Conservation (phyloP, 2,329 filamentous ascomycete genomes). For the Chrysosporium keratinophilum region DNA sequence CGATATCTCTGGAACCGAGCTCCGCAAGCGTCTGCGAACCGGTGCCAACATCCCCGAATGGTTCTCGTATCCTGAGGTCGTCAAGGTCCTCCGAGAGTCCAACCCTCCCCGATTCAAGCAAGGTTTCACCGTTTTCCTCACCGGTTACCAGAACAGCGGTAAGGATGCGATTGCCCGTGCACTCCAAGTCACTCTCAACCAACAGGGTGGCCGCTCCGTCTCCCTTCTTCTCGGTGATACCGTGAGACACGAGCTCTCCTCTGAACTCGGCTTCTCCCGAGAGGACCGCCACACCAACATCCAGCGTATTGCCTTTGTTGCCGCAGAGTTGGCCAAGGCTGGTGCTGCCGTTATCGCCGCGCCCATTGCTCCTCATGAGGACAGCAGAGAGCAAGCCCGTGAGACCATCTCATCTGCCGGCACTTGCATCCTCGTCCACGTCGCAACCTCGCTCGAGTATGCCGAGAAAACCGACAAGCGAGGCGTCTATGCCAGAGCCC, state of each 20-base stretch:
- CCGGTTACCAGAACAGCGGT: constrained; percentile 90
- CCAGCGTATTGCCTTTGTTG: constrained; percentile 89
- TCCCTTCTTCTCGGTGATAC: constrained; percentile 93
- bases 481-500: constrained; percentile 75
- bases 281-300: constrained; percentile 94
- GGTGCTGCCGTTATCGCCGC: constrained; percentile 92
- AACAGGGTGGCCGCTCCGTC: constrained; percentile 90
- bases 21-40: constrained; percentile 79
- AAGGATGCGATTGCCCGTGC: constrained; percentile 95
- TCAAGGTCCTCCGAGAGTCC: constrained; percentile 89
- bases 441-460: constrained; percentile 83
- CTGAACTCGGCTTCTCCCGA: constrained; percentile 87
- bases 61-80: constrained; percentile 99
- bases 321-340: constrained; percentile 83
- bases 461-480: constrained; percentile 91
- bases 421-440: constrained; percentile 90
- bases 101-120: constrained; percentile 84
- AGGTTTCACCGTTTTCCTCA: constrained; percentile 97
- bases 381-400: constrained; percentile 62
- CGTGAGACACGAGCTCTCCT: constrained; percentile 82
- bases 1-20: constrained; percentile 80
- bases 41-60: constrained; percentile 95
- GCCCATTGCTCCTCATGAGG: constrained; percentile 87
- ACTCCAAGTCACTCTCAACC: constrained; percentile 92
- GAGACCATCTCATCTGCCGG: constrained; percentile 71